Evolutionary conservation across 495 filamentous ascomycete genomes (phyloP), one percentile per base, ranked within the genome.

Genomic region (Podospora australis): DNA sequence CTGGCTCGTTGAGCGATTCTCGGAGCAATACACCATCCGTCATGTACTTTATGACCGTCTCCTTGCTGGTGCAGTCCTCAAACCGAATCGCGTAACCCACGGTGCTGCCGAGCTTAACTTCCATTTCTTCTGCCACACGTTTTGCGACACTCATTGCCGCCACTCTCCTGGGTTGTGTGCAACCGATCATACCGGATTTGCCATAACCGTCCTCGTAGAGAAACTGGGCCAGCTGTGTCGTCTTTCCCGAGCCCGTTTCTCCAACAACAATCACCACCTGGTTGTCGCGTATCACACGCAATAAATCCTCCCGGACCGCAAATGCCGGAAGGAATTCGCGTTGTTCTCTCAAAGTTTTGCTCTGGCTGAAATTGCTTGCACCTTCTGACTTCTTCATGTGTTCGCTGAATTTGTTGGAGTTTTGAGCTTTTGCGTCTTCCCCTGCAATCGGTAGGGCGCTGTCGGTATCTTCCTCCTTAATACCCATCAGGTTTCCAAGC

Each of bases 121-220:
- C 89, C 94, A 99, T 99, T 68, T 99, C 94, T 64, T 99, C 94
- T 52, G 88, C 89, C 20, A 99, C 94, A 70, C 94, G 88, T 66
- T 96, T 97, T 9, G 94, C 94, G 23, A 99, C 94, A 66, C 88
- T 95, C 94, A 99, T 99, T 2, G 94, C 91, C 29, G 91, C 91
- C 20, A 97, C 91, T 75, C 91, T 83, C 55, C 91, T 80, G 47
- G 91, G 91, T 56, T 97, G 91, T 19, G 91, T 97, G 59, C 91
- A 97, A 1, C 90, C 90, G 54, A 97, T 97, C 73, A 96, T 81
- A 34, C 91, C 91, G 32, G 71, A 63, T 46, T 86, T 85, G 24
- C 81, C 86, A 62, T 96, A 97, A 11, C 91, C 91, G 53, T 95
- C 91, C 66, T 97, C 91, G 61, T 90, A 84, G 14, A 97, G 72